A percentile compares a stretch with the other conserved stretches of the same genome.
phyloP scores from a whole-genome alignment of 2,329 filamentous ascomycete species.

The Nemania diffusa region DNA sequence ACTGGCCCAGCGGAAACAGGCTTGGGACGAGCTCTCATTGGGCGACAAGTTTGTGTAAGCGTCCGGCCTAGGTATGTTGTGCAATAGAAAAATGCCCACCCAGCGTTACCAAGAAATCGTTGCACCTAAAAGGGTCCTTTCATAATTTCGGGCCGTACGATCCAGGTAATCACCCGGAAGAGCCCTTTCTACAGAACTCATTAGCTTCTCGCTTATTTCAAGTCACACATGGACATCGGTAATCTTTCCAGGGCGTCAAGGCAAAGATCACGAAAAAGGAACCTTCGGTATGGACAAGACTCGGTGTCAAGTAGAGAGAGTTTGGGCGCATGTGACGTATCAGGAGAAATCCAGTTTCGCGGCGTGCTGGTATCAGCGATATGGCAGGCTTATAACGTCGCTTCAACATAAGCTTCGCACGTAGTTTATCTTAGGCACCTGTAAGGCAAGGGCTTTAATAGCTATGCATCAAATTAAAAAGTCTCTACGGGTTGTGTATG shows the following conservation, averaged over 20 bases:
- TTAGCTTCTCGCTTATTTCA: slow-evolving; percentile 23
- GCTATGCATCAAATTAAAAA: background rate
- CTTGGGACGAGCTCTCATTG: background rate
- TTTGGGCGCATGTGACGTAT: background rate
- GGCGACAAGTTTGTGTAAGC: slow-evolving; percentile 1
- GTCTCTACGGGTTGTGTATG: background rate
- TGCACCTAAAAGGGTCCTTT: background rate
- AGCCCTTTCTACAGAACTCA: background rate
- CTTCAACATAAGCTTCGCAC: background rate
- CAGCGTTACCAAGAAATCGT: slow-evolving; percentile 9
- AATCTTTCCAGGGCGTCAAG: background rate
- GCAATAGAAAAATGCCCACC: background rate
- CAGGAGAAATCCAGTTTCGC: background rate
- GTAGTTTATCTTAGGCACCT: background rate
- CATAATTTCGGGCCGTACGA: slow-evolving; percentile 12
- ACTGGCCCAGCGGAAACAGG: slow-evolving; percentile 16
- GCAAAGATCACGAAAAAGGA: background rate
- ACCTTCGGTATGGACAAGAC: slow-evolving; percentile 1
- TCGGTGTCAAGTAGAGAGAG: background rate
- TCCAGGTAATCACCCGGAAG: slow-evolving; percentile 6
- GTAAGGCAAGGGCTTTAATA: background rate
- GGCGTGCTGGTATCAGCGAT: background rate
- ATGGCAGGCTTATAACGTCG: background rate
- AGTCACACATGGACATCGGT: slow-evolving; percentile 20
- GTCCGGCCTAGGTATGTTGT: background rate